Evolutionary conservation across 208 protist genomes (phyloP).

Genomic region (Crithidia bombi): DNA sequence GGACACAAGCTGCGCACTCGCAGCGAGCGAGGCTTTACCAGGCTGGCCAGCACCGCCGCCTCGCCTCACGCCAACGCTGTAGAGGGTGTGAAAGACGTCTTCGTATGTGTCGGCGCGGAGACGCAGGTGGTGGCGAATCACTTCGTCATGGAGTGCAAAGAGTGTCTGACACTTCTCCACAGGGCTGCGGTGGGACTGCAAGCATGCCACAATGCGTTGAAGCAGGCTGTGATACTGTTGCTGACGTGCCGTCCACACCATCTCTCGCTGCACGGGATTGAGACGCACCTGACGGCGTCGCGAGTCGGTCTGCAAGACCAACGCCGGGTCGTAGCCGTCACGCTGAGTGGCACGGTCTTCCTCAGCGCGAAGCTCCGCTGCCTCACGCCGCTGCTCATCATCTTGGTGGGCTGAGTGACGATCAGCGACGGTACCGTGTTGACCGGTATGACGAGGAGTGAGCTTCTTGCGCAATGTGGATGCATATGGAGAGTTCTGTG

Average conservation of each 20-base stretch:
- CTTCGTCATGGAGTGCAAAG: conserved; percentile 67
- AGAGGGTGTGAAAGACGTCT: conserved; percentile 78
- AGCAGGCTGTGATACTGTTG: conserved; percentile 62
- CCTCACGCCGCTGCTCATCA: conserved; percentile 15
- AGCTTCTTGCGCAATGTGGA: conserved; percentile 23
- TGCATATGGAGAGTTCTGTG: conserved; percentile 10
- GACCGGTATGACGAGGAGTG: conserved; percentile 26
- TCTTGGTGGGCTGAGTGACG: conserved; percentile 15
- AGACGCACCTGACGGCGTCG: conserved; percentile 45
- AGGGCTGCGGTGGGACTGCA: conserved; percentile 69
- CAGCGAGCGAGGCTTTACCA: conserved; percentile 19
- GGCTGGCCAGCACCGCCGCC: conserved; percentile 24
- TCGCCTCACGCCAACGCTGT: conserved; percentile 47
- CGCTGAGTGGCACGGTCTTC: conserved; percentile 7
- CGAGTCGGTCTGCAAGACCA: conserved; percentile 58
- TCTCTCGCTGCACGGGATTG: conserved; percentile 48
- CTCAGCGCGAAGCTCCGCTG: conserved; percentile 18
- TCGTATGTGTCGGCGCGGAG: conserved; percentile 83
- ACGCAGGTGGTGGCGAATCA: conserved; percentile 59
- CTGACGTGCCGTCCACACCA: conserved; percentile 66
- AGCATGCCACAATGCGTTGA: conserved; percentile 51
- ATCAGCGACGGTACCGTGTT: conserved; percentile 19
- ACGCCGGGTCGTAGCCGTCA: conserved; percentile 52
- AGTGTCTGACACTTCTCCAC: conserved; percentile 72
- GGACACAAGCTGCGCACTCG: conserved; percentile 13